These are phyloP conservation scores for Zarea fungicola DNA, from an alignment of 2,329 filamentous ascomycete species.

Conservation along the genomic window DNA sequence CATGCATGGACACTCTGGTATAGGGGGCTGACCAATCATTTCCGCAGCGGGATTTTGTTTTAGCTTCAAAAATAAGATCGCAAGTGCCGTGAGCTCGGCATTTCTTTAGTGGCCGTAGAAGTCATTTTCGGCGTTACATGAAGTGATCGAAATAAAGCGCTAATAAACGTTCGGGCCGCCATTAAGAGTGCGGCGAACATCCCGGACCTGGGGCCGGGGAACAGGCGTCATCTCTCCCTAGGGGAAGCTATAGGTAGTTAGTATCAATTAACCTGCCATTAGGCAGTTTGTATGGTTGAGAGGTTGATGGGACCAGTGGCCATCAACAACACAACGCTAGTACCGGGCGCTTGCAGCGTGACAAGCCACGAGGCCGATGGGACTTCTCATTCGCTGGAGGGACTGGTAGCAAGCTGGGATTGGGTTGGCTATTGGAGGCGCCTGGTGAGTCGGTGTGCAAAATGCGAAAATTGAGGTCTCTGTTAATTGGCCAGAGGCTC, in stretches of 20 bases:
- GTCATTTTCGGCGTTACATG: background rate
- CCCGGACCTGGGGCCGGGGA: no score
- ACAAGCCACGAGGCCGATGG: slow-evolving; percentile 2
- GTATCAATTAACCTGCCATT: no score
- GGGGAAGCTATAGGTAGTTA: no score
- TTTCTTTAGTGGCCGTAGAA: background rate
- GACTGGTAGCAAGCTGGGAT: background rate
- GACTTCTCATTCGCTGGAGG: slow-evolving; percentile 3
- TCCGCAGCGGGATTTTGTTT: no score
- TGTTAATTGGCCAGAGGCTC: no score
- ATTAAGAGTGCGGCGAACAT: no score
- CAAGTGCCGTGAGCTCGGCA: slow-evolving; percentile 5
- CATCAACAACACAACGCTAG: background rate
- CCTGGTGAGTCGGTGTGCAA: background rate
- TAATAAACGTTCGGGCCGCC: no score
- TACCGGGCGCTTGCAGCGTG: slow-evolving; percentile 8
- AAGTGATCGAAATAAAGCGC: background rate
- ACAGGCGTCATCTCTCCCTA: no score
- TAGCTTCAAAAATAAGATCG: no score
- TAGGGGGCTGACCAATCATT: no score
- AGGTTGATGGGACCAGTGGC: background rate
- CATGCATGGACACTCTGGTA: no score
- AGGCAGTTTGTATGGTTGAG: background rate
- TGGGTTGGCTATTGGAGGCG: background rate
- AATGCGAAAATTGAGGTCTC: no score